A percentile compares a stretch with the other conserved stretches of the same genome.
Conservation (phyloP, 352 stramenopile species). For the Phytophthora pini region DNA sequence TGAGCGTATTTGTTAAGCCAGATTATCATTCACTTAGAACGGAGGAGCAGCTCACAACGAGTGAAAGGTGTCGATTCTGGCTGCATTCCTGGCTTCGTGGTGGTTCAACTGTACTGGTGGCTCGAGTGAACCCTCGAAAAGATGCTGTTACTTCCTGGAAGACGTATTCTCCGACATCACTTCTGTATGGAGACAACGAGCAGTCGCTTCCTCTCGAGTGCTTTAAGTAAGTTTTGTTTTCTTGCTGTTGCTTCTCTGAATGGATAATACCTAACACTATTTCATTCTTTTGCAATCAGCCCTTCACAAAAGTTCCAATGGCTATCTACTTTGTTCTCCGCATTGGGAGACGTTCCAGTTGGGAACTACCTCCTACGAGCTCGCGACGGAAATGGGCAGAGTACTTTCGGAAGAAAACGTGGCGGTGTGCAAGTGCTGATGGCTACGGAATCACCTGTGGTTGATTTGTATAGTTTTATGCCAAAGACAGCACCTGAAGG, state of each 20-base stretch:
- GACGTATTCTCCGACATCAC: slow-evolving; percentile 49
- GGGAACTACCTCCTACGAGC: slow-evolving; percentile 50
- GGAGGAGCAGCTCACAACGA: slow-evolving; percentile 64
- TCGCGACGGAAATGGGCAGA: slow-evolving; percentile 10
- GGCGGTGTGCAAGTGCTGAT: slow-evolving; percentile 34
- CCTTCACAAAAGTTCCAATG: slow-evolving; percentile 46
- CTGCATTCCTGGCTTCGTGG: slow-evolving; percentile 84
- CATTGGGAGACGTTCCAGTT: slow-evolving; percentile 35
- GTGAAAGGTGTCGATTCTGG: slow-evolving; percentile 71
- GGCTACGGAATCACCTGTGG: slow-evolving; percentile 15
- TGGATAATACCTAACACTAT: background rate
- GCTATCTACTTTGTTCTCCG: slow-evolving; percentile 40
- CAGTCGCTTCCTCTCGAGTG: slow-evolving; percentile 38
- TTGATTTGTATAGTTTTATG: slow-evolving; percentile 61
- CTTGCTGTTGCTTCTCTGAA: background rate
- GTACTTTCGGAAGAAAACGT: slow-evolving; percentile 27
- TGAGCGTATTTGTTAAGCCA: slow-evolving; percentile 79
- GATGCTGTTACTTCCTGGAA: slow-evolving; percentile 48
- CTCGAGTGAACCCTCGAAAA: slow-evolving; percentile 45
- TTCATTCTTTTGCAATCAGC: slow-evolving; percentile 15
- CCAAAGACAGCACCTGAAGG: slow-evolving; percentile 11
- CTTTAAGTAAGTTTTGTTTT: slow-evolving; percentile 59
- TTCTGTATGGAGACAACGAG: slow-evolving; percentile 49
- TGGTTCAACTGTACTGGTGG: slow-evolving; percentile 57
- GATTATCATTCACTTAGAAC: slow-evolving; percentile 63